Evolutionary conservation across 2,329 filamentous ascomycete species (phyloP).

Genomic region (Thermomyces lanuginosus): DNA sequence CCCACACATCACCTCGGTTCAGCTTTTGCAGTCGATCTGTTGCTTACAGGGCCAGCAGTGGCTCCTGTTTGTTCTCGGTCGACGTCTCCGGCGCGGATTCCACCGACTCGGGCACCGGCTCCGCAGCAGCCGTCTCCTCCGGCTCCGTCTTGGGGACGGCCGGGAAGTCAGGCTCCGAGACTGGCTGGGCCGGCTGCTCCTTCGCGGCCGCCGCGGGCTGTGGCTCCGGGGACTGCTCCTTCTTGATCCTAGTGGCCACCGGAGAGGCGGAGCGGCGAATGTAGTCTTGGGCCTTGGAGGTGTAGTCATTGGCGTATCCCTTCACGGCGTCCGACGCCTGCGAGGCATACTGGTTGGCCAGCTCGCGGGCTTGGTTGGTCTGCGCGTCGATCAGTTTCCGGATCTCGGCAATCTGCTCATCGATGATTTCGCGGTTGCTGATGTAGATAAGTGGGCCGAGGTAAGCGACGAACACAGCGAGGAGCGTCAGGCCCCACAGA

Average conservation of each 20-base stretch:
- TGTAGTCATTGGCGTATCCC: constrained; percentile 44
- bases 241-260: no score
- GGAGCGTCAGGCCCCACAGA: constrained; percentile 46
- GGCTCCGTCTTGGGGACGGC: constrained; percentile 28
- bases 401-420: constrained; percentile 40
- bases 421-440: constrained; percentile 48
- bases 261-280: constrained; percentile 26
- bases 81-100: constrained; percentile 3
- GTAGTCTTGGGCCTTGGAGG: constrained; percentile 42
- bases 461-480: constrained; percentile 41
- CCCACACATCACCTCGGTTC: no score
- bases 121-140: constrained; percentile 10
- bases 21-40: no score
- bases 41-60: constrained; percentile 15
- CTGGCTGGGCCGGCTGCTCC: constrained; percentile 17
- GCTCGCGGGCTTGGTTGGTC: constrained; percentile 41
- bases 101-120: constrained; percentile 12
- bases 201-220: constrained; percentile 28
- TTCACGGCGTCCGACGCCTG: constrained; percentile 42
- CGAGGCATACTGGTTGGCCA: constrained; percentile 44
- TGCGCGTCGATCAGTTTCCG: constrained; percentile 40
- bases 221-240: no score
- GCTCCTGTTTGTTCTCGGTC: constrained; percentile 17
- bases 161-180: constrained; percentile 36
- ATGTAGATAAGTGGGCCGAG: constrained; percentile 47